Evolutionary conservation across 2,329 filamentous ascomycete species (phyloP).

Genomic region (Mycogone perniciosa): DNA sequence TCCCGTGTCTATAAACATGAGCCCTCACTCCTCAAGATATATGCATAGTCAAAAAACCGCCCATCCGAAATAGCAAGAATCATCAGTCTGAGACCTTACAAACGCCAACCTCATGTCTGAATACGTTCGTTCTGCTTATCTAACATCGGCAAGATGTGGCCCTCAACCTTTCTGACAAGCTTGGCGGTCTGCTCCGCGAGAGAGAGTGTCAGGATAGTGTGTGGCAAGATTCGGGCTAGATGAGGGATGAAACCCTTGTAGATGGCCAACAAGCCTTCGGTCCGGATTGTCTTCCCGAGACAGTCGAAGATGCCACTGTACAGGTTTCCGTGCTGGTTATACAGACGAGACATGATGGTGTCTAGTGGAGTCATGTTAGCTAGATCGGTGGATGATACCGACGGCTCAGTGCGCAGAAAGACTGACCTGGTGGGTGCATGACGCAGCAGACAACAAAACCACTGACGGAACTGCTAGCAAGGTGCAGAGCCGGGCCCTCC

Average conservation of each 20-base stretch:
- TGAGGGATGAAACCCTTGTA: slow-evolving; percentile 98
- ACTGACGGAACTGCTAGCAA: slow-evolving; percentile 80
- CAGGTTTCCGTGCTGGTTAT: slow-evolving; percentile 98
- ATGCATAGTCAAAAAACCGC: slow-evolving; percentile 4
- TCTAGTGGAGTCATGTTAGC: slow-evolving; percentile 42
- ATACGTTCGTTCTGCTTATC: slow-evolving; percentile 20
- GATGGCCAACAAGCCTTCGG: slow-evolving; percentile 84
- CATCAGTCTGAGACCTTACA: background rate
- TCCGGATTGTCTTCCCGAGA: slow-evolving; percentile 80
- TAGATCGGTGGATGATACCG: background rate
- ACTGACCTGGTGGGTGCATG: slow-evolving; percentile 89
- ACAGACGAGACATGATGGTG: slow-evolving; percentile 97
- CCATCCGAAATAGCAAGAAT: slow-evolving; percentile 1
- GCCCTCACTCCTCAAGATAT: slow-evolving; percentile 3
- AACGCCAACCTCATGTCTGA: background rate
- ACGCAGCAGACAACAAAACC: slow-evolving; percentile 96
- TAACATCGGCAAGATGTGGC: slow-evolving; percentile 41
- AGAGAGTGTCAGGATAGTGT: slow-evolving; percentile 88
- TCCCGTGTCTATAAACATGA: slow-evolving; percentile 12
- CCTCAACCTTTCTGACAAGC: slow-evolving; percentile 73
- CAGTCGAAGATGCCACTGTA: slow-evolving; percentile 93
- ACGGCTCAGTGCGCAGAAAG: background rate
- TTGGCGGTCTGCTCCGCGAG: slow-evolving; percentile 97
- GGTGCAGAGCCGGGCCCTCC: slow-evolving; percentile 82
- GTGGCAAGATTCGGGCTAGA: slow-evolving; percentile 85